Conservation (phyloP, 2,329 filamentous ascomycete species). For the Seiridium unicorne region DNA sequence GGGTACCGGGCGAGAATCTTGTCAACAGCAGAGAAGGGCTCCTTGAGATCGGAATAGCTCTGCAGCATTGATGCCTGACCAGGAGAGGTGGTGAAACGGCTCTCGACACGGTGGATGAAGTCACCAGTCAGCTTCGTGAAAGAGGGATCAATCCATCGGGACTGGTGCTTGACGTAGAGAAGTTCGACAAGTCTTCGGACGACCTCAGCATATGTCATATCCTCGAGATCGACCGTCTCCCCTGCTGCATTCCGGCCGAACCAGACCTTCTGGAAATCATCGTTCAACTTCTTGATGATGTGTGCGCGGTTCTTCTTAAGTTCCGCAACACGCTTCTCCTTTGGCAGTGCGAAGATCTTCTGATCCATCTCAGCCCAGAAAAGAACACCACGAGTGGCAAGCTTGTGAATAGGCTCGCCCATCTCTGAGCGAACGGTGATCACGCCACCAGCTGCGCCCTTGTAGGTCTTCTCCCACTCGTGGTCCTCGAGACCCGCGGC, state of each 20-base stretch:
- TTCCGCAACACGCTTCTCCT: constrained; percentile 86
- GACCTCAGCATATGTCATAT: constrained; percentile 93
- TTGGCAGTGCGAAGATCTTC: constrained; percentile 95
- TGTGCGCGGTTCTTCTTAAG: constrained; percentile 85
- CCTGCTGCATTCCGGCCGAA: constrained; percentile 83
- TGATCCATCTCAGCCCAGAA: constrained; percentile 99
- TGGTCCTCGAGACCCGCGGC: constrained; percentile 78
- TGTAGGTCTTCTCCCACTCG: constrained; percentile 92
- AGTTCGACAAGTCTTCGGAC: constrained; percentile 84
- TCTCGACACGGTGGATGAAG: constrained; percentile 95
- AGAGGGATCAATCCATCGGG: constrained; percentile 86
- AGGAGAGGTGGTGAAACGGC: constrained; percentile 77
- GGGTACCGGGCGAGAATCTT: constrained; percentile 81
- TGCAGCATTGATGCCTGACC: constrained; percentile 82
- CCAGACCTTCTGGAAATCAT: constrained; percentile 97
- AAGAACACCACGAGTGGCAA: constrained; percentile 89
- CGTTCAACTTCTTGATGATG: constrained; percentile 94
- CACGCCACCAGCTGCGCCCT: constrained; percentile 85
- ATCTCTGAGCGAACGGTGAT: constrained; percentile 98
- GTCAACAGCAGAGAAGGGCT: constrained; percentile 76
- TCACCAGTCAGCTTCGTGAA: constrained; percentile 83
- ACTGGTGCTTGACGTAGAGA: constrained; percentile 88
- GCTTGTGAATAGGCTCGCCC: constrained; percentile 99
- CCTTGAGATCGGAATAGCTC: constrained; percentile 82
- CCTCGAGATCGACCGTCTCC: constrained; percentile 81